These are phyloP conservation scores for Lomentospora prolificans DNA, from an alignment of 2,329 filamentous ascomycete genomes.

Conservation along the genomic window DNA sequence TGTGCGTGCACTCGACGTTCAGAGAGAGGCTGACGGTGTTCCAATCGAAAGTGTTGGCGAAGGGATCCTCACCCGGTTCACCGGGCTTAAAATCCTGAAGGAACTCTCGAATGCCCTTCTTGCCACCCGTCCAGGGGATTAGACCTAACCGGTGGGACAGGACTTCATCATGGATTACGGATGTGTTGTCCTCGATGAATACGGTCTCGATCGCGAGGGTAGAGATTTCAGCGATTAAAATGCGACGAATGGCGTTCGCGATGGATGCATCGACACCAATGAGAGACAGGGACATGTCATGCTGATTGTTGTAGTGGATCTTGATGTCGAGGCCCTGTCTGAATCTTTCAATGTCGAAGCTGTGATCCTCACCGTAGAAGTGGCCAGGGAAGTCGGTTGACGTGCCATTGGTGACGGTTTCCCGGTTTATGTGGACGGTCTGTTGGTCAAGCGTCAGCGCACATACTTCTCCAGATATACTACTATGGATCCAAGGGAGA, in stretches of 20 bases:
- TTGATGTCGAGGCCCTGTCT: constrained; percentile 58
- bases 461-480: constrained; percentile 3
- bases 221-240: constrained; percentile 87
- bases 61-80: constrained; percentile 48
- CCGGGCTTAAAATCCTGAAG: constrained; percentile 75
- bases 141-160: constrained; percentile 83
- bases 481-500: background rate
- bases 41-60: constrained; percentile 58
- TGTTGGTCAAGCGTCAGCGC: constrained; percentile 24
- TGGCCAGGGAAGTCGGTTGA: constrained; percentile 90
- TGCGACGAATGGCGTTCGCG: constrained; percentile 94
- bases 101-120: constrained; percentile 64
- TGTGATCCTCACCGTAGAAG: constrained; percentile 77
- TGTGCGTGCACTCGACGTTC: constrained; percentile 70
- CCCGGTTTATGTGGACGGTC: constrained; percentile 78
- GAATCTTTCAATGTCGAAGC: constrained; percentile 70
- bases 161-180: constrained; percentile 95
- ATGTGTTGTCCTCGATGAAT: constrained; percentile 93
- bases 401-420: constrained; percentile 81
- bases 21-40: constrained; percentile 80
- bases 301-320: constrained; percentile 74
- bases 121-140: constrained; percentile 75
- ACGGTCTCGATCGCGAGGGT: constrained; percentile 90
- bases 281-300: constrained; percentile 80
- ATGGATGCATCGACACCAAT: constrained; percentile 86